These are phyloP conservation scores for Huntiella abstrusa DNA, from an alignment of 2,329 filamentous ascomycete genomes.

Conservation along the genomic window DNA sequence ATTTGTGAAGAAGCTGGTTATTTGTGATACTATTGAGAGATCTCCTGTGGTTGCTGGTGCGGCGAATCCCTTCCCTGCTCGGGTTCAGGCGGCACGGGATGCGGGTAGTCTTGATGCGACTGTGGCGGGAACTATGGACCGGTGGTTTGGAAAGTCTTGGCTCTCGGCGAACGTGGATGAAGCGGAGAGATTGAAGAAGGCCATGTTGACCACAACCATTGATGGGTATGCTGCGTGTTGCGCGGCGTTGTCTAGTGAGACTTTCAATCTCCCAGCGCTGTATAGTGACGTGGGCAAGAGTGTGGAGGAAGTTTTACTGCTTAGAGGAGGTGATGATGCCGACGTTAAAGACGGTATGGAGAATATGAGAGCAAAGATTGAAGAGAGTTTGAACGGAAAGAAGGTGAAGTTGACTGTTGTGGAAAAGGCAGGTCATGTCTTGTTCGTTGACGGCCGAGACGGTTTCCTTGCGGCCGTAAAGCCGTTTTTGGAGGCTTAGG, in stretches of 20 bases:
- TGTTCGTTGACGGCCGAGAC: constrained; percentile 21
- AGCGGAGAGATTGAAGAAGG: constrained; percentile 17
- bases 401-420: constrained; percentile 20
- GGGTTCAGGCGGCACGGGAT: constrained; percentile 19
- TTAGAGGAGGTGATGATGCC: constrained; percentile 25
- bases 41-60: constrained; percentile 21
- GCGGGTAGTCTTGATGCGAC: constrained; percentile 18
- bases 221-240: constrained; percentile 25
- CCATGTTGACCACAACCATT: constrained; percentile 21
- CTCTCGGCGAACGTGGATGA: constrained; percentile 19
- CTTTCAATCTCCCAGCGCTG: constrained; percentile 23
- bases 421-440: constrained; percentile 21
- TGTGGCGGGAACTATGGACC: constrained; percentile 19
- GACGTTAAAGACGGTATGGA: constrained; percentile 23
- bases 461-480: constrained; percentile 17
- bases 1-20: constrained; percentile 20
- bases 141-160: constrained; percentile 25
- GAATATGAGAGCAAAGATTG: constrained; percentile 20
- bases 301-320: constrained; percentile 20
- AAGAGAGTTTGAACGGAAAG: constrained; percentile 17
- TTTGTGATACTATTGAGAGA: constrained; percentile 23
- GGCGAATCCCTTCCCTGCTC: constrained; percentile 20
- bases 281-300: constrained; percentile 18
- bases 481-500: constrained; percentile 14
- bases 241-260: constrained; percentile 19